Evolutionary conservation across 73 alveolate genomes (phyloP).

Genomic region (Urostyla sp.): DNA sequence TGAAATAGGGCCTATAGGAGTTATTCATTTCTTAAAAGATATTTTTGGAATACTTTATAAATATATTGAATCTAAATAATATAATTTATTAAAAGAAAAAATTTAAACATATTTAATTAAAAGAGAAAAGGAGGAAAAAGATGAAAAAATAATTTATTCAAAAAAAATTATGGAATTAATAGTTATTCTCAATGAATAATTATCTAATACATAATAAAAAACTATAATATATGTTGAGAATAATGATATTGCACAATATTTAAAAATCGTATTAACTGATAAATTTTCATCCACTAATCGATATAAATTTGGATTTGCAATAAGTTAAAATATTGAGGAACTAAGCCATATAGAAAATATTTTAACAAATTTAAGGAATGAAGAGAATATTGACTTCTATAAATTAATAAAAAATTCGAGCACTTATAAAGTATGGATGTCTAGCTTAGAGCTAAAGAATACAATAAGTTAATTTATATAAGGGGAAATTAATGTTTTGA

Average conservation of each 20-base stretch:
- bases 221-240: conserved; percentile 75
- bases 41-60: not conserved
- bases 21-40: not conserved
- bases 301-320: conserved; percentile 35
- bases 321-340: conserved; percentile 20
- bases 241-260: conserved; percentile 75
- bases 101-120: not conserved
- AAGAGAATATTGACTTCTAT: not conserved
- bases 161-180: conserved; percentile 1
- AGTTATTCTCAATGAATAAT: not conserved
- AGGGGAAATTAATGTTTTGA: conserved; percentile 63
- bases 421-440: not conserved
- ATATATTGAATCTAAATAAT: not conserved
- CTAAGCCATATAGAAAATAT: conserved; percentile 28
- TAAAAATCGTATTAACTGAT: conserved; percentile 1
- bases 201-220: conserved; percentile 12
- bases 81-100: not conserved
- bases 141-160: not conserved
- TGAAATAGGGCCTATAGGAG: conserved; percentile 23
- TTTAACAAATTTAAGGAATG: conserved; percentile 10
- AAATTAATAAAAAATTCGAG: not conserved
- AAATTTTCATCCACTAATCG: not conserved
- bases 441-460: conserved; percentile 30
- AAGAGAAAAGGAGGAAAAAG: not conserved
- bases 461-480: conserved; percentile 60